Base-by-base conservation (phyloP, 306 rosid genomes). In the Prunus mume region DNA sequence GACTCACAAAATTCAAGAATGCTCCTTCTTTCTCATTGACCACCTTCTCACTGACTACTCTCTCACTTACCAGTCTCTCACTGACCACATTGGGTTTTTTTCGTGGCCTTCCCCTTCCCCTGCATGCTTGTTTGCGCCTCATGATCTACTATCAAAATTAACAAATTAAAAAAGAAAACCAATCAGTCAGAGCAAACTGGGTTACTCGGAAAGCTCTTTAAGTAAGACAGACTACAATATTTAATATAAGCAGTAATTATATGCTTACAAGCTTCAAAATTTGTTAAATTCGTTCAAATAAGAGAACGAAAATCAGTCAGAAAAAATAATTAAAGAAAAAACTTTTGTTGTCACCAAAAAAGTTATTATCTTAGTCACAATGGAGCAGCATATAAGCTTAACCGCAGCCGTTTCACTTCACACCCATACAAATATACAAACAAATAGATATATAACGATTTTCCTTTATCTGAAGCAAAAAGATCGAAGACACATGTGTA, bases 61-160 rank as follows among this genome's bases (percentile, higher is more conserved):
- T 64, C 46, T 64, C 32, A 60, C 65, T 22, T 2, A 25, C 18
- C 34, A 25, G 18, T 60, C 18, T 22, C 65, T 66, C 58, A 47
- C 43, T 25, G 3, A 25, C 60, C 56, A 2, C 22, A 69, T 50
- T 49, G 3, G 58, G 58, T 4, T 25, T 69, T 15, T 51, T 47
- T 4, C 58, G 20, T 50, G 57, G 60, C 49, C 69, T 34, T 65
- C 69, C 69, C 25, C 69, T 47, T 17, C 73, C 57, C 73, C 22
- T 47, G 60, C 45, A 19, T 18, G 43, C 60, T 22, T 28, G 60
- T 69, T 49, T 69, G 43, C 60, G 41, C 73, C 25, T 69, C 73
- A 69, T 69, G 22, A 15, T 47, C 38, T 24, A 25, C 20, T 3
- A 47, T 24, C 12, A 14, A 12, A 25, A 24, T 14, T 49, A 4